Evolutionary conservation across 371 early-diverging fungal genomes (phyloP).

Genomic region (Mucor circinelloides): DNA sequence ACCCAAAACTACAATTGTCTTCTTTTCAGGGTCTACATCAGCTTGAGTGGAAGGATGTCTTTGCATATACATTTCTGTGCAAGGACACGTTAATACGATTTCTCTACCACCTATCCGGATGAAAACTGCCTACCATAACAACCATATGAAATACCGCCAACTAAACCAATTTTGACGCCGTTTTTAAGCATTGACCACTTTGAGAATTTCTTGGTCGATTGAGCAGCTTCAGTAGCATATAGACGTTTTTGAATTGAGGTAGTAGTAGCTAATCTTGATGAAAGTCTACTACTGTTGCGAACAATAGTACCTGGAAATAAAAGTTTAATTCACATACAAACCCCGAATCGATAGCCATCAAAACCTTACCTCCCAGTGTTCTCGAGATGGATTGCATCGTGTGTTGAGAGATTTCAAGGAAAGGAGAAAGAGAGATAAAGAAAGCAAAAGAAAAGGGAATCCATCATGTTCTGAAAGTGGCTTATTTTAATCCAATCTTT

Average conservation of each 20-base stretch:
- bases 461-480: neutral
- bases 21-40: conserved; percentile 72
- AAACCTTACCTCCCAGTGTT: conserved; percentile 13
- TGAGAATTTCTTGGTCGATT: conserved; percentile 3
- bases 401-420: neutral
- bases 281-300: neutral
- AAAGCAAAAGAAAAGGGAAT: conserved; percentile 4
- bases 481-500: conserved; percentile 1
- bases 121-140: conserved; percentile 34
- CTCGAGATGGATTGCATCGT: conserved; percentile 19
- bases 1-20: conserved; percentile 81
- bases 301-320: conserved; percentile 2
- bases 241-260: neutral
- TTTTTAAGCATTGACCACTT: conserved; percentile 31
- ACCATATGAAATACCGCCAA: conserved; percentile 39
- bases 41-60: conserved; percentile 70
- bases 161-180: conserved; percentile 31
- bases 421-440: neutral
- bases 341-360: neutral
- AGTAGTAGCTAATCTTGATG: neutral
- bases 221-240: conserved; percentile 3
- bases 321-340: neutral
- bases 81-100: neutral
- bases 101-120: neutral
- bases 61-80: conserved; percentile 48